phyloP scores from a whole-genome alignment of 1,284 basidiomycete species.

The Pseudozyma thailandica region DNA sequence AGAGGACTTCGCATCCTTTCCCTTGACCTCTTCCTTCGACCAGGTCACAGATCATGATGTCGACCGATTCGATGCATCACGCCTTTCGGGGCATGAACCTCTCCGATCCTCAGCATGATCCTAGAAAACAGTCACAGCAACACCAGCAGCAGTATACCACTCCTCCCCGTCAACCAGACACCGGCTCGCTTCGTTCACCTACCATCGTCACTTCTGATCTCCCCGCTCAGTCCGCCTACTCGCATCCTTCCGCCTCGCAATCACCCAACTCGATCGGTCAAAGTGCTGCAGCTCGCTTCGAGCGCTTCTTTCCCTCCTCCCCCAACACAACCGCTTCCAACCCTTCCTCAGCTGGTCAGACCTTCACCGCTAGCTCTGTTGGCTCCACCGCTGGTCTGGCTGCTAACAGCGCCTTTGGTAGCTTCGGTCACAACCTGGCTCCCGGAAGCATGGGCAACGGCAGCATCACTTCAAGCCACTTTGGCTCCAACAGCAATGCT shows the following conservation, averaged over 20 bases:
- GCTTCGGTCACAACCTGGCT: constrained; percentile 50
- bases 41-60: constrained; percentile 21
- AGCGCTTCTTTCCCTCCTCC: constrained; percentile 58
- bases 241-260: constrained; percentile 11
- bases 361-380: constrained; percentile 29
- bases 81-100: constrained; percentile 40
- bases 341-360: constrained; percentile 36
- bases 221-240: constrained; percentile 29
- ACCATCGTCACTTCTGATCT: constrained; percentile 28
- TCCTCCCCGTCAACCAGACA: constrained; percentile 20
- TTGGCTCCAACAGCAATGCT: constrained; percentile 36
- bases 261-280: constrained; percentile 27
- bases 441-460: constrained; percentile 34
- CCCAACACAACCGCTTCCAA: constrained; percentile 31
- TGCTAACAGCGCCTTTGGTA: constrained; percentile 50
- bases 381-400: constrained; percentile 41
- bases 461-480: constrained; percentile 36
- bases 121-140: constrained; percentile 26
- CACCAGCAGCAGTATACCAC: constrained; percentile 22
- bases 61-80: constrained; percentile 43
- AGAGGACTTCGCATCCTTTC: no score
- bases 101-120: constrained; percentile 32
- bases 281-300: constrained; percentile 60
- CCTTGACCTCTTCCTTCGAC: background rate
- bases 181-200: constrained; percentile 38